phyloP scores from a whole-genome alignment of 495 filamentous ascomycete genomes.

The Saxispiralis lemnorum region DNA sequence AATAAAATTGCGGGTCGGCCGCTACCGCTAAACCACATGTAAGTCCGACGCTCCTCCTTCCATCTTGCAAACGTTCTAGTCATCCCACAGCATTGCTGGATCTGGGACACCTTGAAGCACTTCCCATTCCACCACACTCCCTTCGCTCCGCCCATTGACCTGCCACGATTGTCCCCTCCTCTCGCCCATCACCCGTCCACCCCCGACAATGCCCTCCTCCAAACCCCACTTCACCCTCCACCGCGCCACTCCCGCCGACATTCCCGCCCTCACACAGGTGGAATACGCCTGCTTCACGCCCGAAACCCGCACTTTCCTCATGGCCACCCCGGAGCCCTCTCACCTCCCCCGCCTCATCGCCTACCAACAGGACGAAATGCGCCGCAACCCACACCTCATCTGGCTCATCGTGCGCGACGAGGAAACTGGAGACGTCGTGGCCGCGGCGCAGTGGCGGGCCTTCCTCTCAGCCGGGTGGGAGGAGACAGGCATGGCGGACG shows the following conservation, averaged over 20 bases:
- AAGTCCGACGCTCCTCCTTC: no score
- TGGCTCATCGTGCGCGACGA: constrained; percentile 6
- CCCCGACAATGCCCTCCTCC: not conserved
- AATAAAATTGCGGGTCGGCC: no score
- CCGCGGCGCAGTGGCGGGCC: constrained; percentile 6
- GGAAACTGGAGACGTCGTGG: constrained; percentile 3
- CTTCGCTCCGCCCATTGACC: no score
- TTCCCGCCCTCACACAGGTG: not conserved
- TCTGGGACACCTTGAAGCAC: no score
- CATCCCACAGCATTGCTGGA: no score
- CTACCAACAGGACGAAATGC: not conserved
- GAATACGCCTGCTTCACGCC: constrained; percentile 8
- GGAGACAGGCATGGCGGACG: not conserved
- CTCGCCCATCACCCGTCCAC: not conserved
- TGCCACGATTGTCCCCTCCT: not conserved
- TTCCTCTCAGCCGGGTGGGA: not conserved
- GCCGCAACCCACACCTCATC: constrained; percentile 4
- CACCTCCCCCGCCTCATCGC: not conserved
- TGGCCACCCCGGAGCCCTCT: constrained; percentile 3
- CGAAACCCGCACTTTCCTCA: constrained; percentile 1
- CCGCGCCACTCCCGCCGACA: constrained; percentile 4
- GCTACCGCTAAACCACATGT: no score
- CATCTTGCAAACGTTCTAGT: no score
- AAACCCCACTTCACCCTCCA: constrained; percentile 1
- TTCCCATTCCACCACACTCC: no score